Evolutionary conservation across 805 yeast genomes (phyloP).

Genomic region (Saccharomycopsis sp.): DNA sequence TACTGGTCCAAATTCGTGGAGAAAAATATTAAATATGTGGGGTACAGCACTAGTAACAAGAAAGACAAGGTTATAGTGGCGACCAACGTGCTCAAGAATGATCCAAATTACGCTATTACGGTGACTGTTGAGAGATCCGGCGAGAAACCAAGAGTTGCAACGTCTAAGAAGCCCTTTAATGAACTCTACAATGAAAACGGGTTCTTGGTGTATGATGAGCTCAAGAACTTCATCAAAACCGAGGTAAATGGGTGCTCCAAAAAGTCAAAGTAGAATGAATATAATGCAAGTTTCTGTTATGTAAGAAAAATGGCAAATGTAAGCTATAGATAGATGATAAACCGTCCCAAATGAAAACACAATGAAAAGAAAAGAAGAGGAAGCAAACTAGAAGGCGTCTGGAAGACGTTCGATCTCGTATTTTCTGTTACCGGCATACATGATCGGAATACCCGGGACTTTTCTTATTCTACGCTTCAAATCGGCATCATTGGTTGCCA

Average conservation of each 20-base stretch:
- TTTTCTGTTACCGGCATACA: conserved; percentile 93
- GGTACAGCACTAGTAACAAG: conserved; percentile 25
- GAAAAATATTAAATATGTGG: conserved; percentile 43
- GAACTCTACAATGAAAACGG: conserved; percentile 44
- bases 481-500: conserved; percentile 97
- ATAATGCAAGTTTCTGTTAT: background rate
- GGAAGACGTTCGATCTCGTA: conserved; percentile 94
- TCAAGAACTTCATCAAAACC: conserved; percentile 26
- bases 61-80: conserved; percentile 31
- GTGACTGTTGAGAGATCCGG: conserved; percentile 23
- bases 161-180: conserved; percentile 30
- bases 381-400: conserved; percentile 63
- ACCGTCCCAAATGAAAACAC: too few species aligned
- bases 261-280: background rate
- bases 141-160: conserved; percentile 23
- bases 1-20: conserved; percentile 31
- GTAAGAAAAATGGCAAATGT: background rate
- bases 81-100: conserved; percentile 33
- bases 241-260: background rate
- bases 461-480: conserved; percentile 89
- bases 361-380: too few species aligned
- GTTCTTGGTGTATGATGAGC: conserved; percentile 33
- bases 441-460: conserved; percentile 93
- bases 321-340: too few species aligned
- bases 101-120: conserved; percentile 38